These are phyloP conservation scores for Stemphylium vesicarium DNA, from an alignment of 2,329 filamentous ascomycete genomes.

Conservation along the genomic window DNA sequence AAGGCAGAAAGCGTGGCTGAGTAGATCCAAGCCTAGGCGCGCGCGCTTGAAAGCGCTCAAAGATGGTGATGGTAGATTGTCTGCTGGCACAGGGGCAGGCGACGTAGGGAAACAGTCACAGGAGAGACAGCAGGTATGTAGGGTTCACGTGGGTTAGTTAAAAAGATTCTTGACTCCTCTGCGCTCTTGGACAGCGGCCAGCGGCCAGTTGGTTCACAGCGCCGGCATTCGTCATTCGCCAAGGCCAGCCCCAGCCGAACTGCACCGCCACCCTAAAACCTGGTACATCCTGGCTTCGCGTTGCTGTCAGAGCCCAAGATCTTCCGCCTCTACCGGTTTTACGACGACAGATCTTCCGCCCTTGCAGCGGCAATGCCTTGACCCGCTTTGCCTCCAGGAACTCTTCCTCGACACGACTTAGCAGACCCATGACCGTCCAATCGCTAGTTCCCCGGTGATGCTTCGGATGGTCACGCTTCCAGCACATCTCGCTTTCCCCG, in stretches of 20 bases:
- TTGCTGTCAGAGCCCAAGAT: conserved; percentile 16
- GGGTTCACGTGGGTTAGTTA: conserved; percentile 12
- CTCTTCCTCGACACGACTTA: conserved; percentile 11
- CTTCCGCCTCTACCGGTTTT: conserved; percentile 19
- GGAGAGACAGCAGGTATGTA: conserved; percentile 5
- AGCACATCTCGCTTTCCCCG: conserved; percentile 26
- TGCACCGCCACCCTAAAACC: conserved; percentile 20
- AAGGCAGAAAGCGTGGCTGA: conserved; percentile 23
- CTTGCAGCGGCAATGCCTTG: conserved; percentile 42
- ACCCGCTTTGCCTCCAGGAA: conserved; percentile 40
- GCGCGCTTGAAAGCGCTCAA: conserved; percentile 35
- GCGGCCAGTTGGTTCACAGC: conserved; percentile 11
- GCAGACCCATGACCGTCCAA: conserved; percentile 20
- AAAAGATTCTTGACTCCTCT: conserved; percentile 16
- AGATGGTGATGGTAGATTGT: conserved; percentile 6
- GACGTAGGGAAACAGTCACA: conserved; percentile 13
- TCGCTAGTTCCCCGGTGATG: conserved; percentile 12
- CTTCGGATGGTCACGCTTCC: conserved; percentile 24
- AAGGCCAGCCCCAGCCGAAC: conserved; percentile 9
- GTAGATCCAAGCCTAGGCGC: conserved; percentile 31
- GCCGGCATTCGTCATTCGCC: conserved; percentile 15
- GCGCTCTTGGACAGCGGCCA: conserved; percentile 6
- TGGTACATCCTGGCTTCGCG: conserved; percentile 10
- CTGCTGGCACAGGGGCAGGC: not conserved
- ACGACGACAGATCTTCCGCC: conserved; percentile 28